Percentiles rank a stretch among this genome's conserved stretches.
These are phyloP conservation scores for Taiozyma onychis DNA, from an alignment of 1,139 yeast species.

Conservation along the genomic window DNA sequence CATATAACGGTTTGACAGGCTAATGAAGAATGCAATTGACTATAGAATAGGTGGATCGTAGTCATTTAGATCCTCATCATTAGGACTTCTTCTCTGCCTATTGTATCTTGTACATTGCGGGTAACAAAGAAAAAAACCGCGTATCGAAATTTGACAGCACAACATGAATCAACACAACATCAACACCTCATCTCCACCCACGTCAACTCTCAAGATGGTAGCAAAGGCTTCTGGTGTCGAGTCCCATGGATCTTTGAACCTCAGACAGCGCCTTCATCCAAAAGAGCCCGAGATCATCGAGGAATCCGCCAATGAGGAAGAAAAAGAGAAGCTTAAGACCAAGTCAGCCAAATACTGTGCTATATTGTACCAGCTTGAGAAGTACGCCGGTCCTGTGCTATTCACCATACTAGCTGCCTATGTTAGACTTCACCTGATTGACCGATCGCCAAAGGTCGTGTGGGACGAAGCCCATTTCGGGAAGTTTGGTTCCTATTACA, in stretches of 20 bases:
- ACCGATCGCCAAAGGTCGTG: constrained; percentile 57
- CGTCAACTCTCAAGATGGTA: neutral
- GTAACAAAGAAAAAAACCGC: neutral
- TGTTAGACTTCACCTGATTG: constrained; percentile 65
- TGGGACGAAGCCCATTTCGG: constrained; percentile 97
- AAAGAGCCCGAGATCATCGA: constrained; percentile 7
- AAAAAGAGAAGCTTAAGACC: neutral
- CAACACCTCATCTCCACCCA: neutral
- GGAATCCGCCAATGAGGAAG: neutral
- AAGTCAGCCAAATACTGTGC: neutral
- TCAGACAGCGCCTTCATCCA: neutral
- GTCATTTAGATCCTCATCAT: neutral
- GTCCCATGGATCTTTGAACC: neutral
- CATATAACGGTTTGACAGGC: neutral
- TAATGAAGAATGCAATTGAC: neutral
- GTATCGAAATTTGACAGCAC: neutral
- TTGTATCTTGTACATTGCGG: neutral
- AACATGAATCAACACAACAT: neutral
- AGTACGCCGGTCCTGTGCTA: constrained; percentile 37
- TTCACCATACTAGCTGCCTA: constrained; percentile 59
- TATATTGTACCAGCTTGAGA: constrained; percentile 6
- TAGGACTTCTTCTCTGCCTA: neutral
- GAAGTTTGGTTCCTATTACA: constrained; percentile 54
- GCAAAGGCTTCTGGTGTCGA: neutral
- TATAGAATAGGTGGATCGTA: neutral